These are phyloP conservation scores for Catharanthus roseus DNA, from an alignment of 257 asterid genomes.

Conservation along the genomic window DNA sequence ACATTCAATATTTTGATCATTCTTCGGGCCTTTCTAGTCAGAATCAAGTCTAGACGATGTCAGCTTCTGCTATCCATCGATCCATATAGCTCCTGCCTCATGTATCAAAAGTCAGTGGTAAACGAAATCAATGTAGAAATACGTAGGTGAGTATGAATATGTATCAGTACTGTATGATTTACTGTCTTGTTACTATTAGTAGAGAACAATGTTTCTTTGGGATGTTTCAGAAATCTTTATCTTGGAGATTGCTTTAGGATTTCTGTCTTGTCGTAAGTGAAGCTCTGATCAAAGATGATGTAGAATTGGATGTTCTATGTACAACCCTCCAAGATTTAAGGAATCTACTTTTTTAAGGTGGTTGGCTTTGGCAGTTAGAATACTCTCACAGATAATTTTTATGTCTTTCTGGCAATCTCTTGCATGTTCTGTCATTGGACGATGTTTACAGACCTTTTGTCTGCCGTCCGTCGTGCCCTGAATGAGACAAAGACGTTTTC, in stretches of 20 bases:
- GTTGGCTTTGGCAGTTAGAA: neutral
- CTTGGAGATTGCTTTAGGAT: neutral
- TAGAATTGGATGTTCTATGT: neutral
- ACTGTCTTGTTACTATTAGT: conserved; percentile 2
- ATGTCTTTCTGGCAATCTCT: neutral
- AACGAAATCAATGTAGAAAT: conserved; percentile 15
- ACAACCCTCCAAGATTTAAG: neutral
- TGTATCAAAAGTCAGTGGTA: neutral
- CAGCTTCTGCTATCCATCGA: neutral
- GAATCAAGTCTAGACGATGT: neutral
- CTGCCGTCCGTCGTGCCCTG: no score
- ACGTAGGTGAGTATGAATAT: neutral
- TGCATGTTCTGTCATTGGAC: neutral
- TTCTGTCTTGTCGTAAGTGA: neutral
- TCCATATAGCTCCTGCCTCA: neutral
- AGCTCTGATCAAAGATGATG: neutral
- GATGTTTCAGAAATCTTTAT: neutral
- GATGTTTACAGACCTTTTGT: no score
- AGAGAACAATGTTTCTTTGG: neutral
- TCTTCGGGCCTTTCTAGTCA: conserved; percentile 15
- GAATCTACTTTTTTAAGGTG: neutral
- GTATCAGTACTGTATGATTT: neutral
- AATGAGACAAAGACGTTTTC: no score
- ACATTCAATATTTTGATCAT: conserved; percentile 32
- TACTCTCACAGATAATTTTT: neutral